Conservation (phyloP, 345 rosid species). For the Salix arbutifolia region DNA sequence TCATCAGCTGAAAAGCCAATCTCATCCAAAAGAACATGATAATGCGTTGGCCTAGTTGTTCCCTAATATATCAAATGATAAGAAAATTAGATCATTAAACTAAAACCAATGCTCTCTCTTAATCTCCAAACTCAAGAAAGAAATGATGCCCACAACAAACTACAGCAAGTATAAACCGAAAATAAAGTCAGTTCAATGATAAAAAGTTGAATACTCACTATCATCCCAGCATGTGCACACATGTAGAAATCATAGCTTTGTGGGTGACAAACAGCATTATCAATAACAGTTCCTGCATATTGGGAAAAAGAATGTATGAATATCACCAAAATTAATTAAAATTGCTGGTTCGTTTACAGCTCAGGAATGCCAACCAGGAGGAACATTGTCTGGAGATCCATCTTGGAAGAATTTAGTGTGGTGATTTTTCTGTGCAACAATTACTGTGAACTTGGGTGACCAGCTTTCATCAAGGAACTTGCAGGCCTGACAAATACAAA, state of each 20-base stretch:
- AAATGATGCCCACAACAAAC: not conserved
- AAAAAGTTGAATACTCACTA: slow-evolving; percentile 7
- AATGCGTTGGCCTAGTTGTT: slow-evolving; percentile 28
- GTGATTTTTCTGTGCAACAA: slow-evolving; percentile 21
- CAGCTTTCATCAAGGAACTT: slow-evolving; percentile 22
- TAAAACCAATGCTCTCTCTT: not conserved
- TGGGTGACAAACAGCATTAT: slow-evolving; percentile 23
- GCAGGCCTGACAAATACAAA: slow-evolving; percentile 7
- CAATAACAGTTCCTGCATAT: slow-evolving; percentile 21
- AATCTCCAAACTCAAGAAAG: not conserved
- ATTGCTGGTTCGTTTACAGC: not conserved
- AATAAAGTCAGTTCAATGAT: not conserved
- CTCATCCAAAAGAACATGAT: slow-evolving; percentile 27
- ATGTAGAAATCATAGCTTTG: slow-evolving; percentile 26
- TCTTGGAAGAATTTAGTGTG: slow-evolving; percentile 24
- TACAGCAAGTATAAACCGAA: not conserved
- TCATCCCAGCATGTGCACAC: slow-evolving; percentile 24
- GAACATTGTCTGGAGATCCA: slow-evolving; percentile 20
- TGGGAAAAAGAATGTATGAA: not conserved
- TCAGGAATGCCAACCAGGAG: slow-evolving; percentile 6
- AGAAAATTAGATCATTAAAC: not conserved
- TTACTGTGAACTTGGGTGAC: slow-evolving; percentile 22
- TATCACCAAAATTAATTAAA: not conserved
- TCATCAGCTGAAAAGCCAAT: slow-evolving; percentile 28
- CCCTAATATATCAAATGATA: slow-evolving; percentile 4